phyloP scores from a whole-genome alignment of 768 basidiomycete genomes.

The Austroboletus eburneus region DNA sequence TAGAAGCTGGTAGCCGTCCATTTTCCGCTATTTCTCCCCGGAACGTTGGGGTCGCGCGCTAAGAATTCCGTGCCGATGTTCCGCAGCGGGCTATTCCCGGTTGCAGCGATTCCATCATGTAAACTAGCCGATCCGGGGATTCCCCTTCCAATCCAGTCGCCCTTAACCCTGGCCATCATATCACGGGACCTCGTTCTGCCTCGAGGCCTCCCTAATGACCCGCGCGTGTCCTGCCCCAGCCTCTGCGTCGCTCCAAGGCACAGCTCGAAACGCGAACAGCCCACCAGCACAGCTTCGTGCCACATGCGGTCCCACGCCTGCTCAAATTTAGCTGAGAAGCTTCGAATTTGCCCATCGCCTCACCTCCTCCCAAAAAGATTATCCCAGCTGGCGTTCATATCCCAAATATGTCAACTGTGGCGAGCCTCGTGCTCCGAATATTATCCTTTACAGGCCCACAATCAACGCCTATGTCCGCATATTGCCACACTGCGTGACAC shows the following conservation, averaged over 20 bases:
- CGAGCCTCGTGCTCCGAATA: constrained; percentile 2
- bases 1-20: constrained; percentile 11
- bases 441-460: constrained; percentile 10
- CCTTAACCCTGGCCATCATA: constrained; percentile 19
- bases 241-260: neutral
- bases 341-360: constrained; percentile 2
- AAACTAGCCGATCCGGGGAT: constrained; percentile 18
- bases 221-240: too few relatives aligned
- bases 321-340: constrained; percentile 10
- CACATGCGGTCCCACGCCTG: neutral
- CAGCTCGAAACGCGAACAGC: constrained; percentile 10
- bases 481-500: constrained; percentile 11
- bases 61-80: constrained; percentile 20
- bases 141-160: constrained; percentile 9
- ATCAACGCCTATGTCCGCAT: constrained; percentile 21
- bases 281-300: constrained; percentile 7
- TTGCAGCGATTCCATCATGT: constrained; percentile 6
- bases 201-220: constrained; percentile 28
- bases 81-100: constrained; percentile 18
- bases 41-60: constrained; percentile 1
- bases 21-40: constrained; percentile 12
- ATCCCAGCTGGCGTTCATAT: neutral
- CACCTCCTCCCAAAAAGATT: constrained; percentile 4
- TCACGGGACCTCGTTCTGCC: constrained; percentile 27
- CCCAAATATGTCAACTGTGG: constrained; percentile 9